These are phyloP conservation scores for Calycina marina DNA, from an alignment of 2,329 filamentous ascomycete species.

Conservation along the genomic window DNA sequence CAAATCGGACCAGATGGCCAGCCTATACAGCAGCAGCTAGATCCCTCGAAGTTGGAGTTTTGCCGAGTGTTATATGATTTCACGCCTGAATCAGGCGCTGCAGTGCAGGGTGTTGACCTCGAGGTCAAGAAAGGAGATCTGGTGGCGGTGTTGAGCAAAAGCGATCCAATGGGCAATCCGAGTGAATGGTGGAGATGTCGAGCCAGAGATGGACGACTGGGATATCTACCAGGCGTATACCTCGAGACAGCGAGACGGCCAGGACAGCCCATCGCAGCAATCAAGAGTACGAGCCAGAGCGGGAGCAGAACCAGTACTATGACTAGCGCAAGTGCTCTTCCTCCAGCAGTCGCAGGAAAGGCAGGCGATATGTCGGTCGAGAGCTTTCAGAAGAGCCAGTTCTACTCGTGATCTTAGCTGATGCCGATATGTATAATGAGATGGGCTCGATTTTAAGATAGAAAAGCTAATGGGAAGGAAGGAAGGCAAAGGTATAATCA, in stretches of 20 bases:
- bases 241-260: conserved; percentile 57
- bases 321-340: conserved; percentile 27
- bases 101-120: conserved; percentile 63
- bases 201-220: conserved; percentile 75
- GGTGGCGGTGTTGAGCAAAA: conserved; percentile 85
- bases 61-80: conserved; percentile 93
- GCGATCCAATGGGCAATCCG: conserved; percentile 77
- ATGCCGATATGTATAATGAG: neutral
- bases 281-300: conserved; percentile 27
- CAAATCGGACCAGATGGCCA: conserved; percentile 35
- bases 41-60: conserved; percentile 88
- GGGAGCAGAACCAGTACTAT: conserved; percentile 27
- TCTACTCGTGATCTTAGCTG: conserved; percentile 38
- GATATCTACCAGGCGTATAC: conserved; percentile 84
- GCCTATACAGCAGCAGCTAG: conserved; percentile 40
- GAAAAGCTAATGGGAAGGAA: neutral
- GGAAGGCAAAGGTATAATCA: neutral
- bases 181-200: conserved; percentile 97
- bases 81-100: conserved; percentile 56
- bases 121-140: conserved; percentile 90
- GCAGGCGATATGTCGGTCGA: conserved; percentile 50
- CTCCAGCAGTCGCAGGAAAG: conserved; percentile 40
- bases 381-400: conserved; percentile 57
- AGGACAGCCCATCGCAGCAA: conserved; percentile 24
- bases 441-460: neutral